Base-by-base conservation (phyloP, 495 filamentous ascomycete species). In the Penicillium coprophilum region DNA sequence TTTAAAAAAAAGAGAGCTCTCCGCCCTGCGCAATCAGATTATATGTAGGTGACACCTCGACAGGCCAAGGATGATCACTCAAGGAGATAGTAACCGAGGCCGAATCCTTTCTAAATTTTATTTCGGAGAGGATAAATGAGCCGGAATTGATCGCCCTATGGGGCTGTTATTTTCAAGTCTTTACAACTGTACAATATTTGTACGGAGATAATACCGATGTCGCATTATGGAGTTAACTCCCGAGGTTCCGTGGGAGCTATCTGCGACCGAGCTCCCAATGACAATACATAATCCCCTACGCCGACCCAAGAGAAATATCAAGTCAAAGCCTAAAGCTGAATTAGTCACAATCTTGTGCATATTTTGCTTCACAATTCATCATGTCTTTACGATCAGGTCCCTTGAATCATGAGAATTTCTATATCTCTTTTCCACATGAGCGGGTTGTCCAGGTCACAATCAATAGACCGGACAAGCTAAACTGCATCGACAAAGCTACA, bases 401-500 rank as follows among this genome's bases (percentile, higher is more conserved):
- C n/a, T 41, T 39, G 41, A 52, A 48, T 49, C 66, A 60, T 61
- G 57, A 49, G 32, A 64, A 65, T 54, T 76, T 63, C 46, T 56
- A 55, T 55, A 66, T 79, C 50, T 70, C 76, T 1, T 78, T 78
- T 45, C 78, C 77, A 8, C 57, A 68, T 27, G 70, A 73, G 20
- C 71, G 71, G 8, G 63, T 76, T 53, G 56, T 80, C 28, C 70
- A 73, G 47, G 65, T 79, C 57, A 79, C 74, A 1, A 64, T 81
- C 20, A 74, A 74, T 50, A 58, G 78, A 46, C 76, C 74, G 3
- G 61, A 76, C n/a, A 70, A 72, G 65, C 66, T 82, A 68, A 69
- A 81, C 69, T 63, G 73, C 64, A 72, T 81, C 75, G 44, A 76
- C 50, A 67, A 68, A 15, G 65, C 74, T 7, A 77, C 73, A 6